These are phyloP conservation scores for Cytospora chrysosperma DNA, from an alignment of 2,329 filamentous ascomycete genomes.

Conservation along the genomic window DNA sequence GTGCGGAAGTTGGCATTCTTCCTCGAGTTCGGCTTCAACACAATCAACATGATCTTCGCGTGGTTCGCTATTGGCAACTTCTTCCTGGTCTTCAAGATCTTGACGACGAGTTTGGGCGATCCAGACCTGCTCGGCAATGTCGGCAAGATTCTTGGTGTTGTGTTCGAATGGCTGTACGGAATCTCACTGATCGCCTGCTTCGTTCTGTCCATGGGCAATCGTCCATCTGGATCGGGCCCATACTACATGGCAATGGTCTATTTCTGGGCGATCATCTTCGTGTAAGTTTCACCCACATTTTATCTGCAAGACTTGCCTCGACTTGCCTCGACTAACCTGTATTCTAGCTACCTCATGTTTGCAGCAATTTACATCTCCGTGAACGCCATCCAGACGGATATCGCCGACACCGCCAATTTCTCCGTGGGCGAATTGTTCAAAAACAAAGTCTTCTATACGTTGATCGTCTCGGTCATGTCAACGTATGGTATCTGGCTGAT, in stretches of 20 bases:
- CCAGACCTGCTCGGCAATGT: slow-evolving; percentile 68
- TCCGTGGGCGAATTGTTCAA: slow-evolving; percentile 72
- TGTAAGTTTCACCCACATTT: slow-evolving; percentile 51
- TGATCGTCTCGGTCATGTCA: slow-evolving; percentile 88
- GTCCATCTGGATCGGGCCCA: slow-evolving; percentile 88
- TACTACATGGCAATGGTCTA: slow-evolving; percentile 97
- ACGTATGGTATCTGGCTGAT: slow-evolving; percentile 94
- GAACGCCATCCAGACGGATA: slow-evolving; percentile 72
- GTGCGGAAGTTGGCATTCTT: slow-evolving; percentile 87
- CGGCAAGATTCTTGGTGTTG: slow-evolving; percentile 77
- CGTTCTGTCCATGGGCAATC: slow-evolving; percentile 89
- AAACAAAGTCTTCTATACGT: slow-evolving; percentile 86
- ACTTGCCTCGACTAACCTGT: slow-evolving; percentile 32
- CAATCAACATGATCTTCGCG: slow-evolving; percentile 94
- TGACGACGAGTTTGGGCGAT: slow-evolving; percentile 80
- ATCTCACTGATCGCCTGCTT: slow-evolving; percentile 92
- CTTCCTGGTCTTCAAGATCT: slow-evolving; percentile 96
- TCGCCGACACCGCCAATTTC: slow-evolving; percentile 63
- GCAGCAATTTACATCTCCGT: slow-evolving; percentile 94
- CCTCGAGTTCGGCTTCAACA: slow-evolving; percentile 92
- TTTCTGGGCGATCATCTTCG: slow-evolving; percentile 96
- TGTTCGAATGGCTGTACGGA: slow-evolving; percentile 96
- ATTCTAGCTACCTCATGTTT: slow-evolving; percentile 78
- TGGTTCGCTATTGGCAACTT: slow-evolving; percentile 99
- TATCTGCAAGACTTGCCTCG: neutral